phyloP scores from a whole-genome alignment of 2,329 filamentous ascomycete genomes.

The Paracamarosporium sp. region DNA sequence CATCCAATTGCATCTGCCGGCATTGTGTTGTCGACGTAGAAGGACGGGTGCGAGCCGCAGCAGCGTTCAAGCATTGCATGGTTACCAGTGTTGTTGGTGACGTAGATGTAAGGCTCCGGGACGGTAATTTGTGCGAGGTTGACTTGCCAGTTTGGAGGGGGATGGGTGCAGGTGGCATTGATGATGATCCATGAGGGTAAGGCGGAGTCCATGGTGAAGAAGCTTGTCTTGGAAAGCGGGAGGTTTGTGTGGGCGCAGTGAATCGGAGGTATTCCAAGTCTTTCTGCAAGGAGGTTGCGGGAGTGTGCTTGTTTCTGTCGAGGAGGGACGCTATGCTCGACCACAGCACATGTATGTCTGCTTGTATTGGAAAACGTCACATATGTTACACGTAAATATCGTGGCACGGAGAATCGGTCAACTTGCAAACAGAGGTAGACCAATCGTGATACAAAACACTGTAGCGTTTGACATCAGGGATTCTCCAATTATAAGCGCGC shows the following conservation, averaged over 20 bases:
- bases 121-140: neutral
- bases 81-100: slow-evolving; percentile 1
- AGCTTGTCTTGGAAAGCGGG: neutral
- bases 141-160: neutral
- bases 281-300: no score
- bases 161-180: neutral
- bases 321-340: neutral
- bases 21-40: slow-evolving; percentile 4
- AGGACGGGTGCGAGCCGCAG: neutral
- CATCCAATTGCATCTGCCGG: neutral
- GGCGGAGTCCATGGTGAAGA: neutral
- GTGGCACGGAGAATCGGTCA: neutral
- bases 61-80: slow-evolving; percentile 1
- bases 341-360: neutral
- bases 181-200: neutral
- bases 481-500: no score
- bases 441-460: no score
- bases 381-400: neutral
- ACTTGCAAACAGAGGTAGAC: neutral
- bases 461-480: no score
- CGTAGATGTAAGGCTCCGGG: slow-evolving; percentile 2
- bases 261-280: no score
- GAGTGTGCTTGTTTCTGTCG: neutral
- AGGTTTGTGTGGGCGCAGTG: neutral
- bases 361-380: neutral